These are phyloP conservation scores for Citeromyces hawaiiensis DNA, from an alignment of 1,139 yeast genomes.

Conservation along the genomic window DNA sequence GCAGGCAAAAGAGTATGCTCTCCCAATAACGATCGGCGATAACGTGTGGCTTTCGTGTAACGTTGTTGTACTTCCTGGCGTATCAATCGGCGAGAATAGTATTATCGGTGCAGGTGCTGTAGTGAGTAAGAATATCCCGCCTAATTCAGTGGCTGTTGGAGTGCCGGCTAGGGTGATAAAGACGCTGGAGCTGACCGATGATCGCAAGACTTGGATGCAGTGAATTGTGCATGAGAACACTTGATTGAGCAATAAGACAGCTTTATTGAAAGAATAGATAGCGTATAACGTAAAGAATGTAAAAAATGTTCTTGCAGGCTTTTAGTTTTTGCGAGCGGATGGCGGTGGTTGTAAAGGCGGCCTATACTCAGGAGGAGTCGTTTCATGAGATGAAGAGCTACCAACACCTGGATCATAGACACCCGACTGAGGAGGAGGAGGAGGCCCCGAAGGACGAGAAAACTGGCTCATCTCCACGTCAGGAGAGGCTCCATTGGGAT, in stretches of 20 bases:
- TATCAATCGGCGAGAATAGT: slow-evolving; percentile 48
- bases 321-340: neutral
- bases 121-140: slow-evolving; percentile 41
- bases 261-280: neutral
- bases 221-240: too few relatives aligned
- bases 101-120: slow-evolving; percentile 60
- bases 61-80: slow-evolving; percentile 46
- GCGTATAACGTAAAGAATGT: neutral
- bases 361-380: neutral
- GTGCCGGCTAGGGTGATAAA: slow-evolving; percentile 42
- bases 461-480: neutral
- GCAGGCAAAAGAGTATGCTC: slow-evolving; percentile 32
- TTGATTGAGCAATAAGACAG: neutral
- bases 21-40: slow-evolving; percentile 44
- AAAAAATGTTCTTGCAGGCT: too few relatives aligned
- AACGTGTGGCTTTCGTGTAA: slow-evolving; percentile 57
- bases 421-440: neutral
- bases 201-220: neutral
- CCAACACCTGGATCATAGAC: neutral
- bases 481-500: neutral
- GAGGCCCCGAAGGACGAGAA: neutral
- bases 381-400: neutral
- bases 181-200: slow-evolving; percentile 8
- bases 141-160: slow-evolving; percentile 41
- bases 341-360: neutral